phyloP scores from a whole-genome alignment of 2,329 filamentous ascomycete genomes.

The Colletotrichum costaricense region DNA sequence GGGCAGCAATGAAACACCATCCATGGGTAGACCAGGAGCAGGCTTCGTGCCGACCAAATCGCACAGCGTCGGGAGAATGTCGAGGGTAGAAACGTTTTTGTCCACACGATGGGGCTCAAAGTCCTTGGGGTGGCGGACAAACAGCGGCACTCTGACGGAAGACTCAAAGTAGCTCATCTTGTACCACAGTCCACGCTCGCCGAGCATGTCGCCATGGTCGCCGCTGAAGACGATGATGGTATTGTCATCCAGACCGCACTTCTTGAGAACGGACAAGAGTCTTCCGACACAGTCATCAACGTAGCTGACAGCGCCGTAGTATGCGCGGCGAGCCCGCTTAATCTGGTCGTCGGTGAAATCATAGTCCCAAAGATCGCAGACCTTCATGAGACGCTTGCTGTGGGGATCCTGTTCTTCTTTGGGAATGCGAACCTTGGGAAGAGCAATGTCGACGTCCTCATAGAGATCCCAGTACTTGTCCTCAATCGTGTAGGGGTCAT shows the following conservation, averaged over 20 bases:
- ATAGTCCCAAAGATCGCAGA: conserved; percentile 87
- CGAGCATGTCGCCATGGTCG: conserved; percentile 96
- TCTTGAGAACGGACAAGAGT: conserved; percentile 80
- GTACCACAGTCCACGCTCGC: conserved; percentile 92
- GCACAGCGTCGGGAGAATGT: conserved; percentile 89
- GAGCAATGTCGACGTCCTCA: conserved; percentile 85
- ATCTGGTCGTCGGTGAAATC: conserved; percentile 88
- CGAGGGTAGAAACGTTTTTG: conserved; percentile 90
- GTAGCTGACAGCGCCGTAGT: conserved; percentile 93
- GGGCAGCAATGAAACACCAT: conserved; percentile 85
- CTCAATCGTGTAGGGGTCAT: conserved; percentile 95
- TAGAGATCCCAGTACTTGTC: conserved; percentile 95
- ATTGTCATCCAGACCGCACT: conserved; percentile 83
- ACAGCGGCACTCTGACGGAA: conserved; percentile 87
- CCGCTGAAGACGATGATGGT: conserved; percentile 94
- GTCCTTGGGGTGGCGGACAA: conserved; percentile 82
- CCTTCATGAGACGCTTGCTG: conserved; percentile 86
- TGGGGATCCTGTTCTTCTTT: conserved; percentile 88
- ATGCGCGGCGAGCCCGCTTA: conserved; percentile 85
- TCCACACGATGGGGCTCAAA: conserved; percentile 82
- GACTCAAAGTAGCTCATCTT: conserved; percentile 98
- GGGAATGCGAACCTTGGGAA: conserved; percentile 82
- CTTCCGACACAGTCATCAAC: conserved; percentile 93
- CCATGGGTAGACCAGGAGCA: conserved; percentile 80
- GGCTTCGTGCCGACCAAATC: conserved; percentile 82